phyloP scores from a whole-genome alignment of 306 rosid genomes.

The Quercus variabilis region DNA sequence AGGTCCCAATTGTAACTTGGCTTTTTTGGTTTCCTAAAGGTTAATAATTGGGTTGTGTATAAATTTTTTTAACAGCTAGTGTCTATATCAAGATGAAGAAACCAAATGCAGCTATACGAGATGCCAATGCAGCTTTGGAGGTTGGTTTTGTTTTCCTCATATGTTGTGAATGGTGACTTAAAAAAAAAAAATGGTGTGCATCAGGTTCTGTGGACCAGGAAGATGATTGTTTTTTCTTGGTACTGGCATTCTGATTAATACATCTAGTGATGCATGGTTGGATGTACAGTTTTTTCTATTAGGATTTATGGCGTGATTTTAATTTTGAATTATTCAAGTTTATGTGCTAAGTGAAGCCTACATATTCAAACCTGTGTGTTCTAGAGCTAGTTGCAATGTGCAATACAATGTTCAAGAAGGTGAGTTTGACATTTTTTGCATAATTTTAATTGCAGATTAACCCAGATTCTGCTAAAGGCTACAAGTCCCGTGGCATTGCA shows the following conservation, averaged over 20 bases:
- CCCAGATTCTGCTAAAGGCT: slow-evolving; percentile 95
- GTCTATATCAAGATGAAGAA: slow-evolving; percentile 92
- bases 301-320: background rate
- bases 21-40: background rate
- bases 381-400: background rate
- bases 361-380: background rate
- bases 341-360: background rate
- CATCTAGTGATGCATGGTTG: background rate
- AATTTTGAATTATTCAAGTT: background rate
- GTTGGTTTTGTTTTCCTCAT: slow-evolving; percentile 26
- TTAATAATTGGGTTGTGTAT: background rate
- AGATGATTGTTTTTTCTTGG: background rate
- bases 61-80: slow-evolving; percentile 44
- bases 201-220: background rate
- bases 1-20: no score
- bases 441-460: slow-evolving; percentile 47
- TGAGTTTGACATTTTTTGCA: background rate
- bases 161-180: background rate
- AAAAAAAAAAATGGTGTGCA: background rate
- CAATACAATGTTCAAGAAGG: background rate
- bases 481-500: slow-evolving; percentile 87
- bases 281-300: background rate
- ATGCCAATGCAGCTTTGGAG: slow-evolving; percentile 88
- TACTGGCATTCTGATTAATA: background rate
- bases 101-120: slow-evolving; percentile 87